Evolutionary conservation across 2,329 filamentous ascomycete genomes (phyloP).

Genomic region (Paraphaeosphaeria sporulosa): DNA sequence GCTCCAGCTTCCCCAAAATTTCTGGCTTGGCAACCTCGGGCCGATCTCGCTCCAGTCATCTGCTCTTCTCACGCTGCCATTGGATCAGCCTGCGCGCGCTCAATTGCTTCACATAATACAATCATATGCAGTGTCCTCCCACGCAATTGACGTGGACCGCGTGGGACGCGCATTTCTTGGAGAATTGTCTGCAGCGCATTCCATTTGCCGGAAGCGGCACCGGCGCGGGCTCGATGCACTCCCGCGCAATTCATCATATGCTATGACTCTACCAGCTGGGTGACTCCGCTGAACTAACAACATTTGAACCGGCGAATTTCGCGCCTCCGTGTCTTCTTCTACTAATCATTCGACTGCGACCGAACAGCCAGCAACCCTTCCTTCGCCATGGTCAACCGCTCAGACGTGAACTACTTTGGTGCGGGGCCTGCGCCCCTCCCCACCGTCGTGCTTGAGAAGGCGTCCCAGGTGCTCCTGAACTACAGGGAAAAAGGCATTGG

Average conservation of each 20-base stretch:
- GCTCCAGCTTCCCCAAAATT: conserved; percentile 31
- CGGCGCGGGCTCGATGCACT: background rate
- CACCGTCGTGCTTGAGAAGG: conserved; percentile 78
- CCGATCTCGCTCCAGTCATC: conserved; percentile 47
- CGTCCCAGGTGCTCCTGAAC: conserved; percentile 80
- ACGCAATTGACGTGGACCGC: conserved; percentile 20
- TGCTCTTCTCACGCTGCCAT: conserved; percentile 31
- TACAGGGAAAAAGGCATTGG: conserved; percentile 83
- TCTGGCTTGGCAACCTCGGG: conserved; percentile 27
- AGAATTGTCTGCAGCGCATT: conserved; percentile 7
- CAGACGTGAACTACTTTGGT: conserved; percentile 85
- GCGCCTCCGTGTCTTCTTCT: conserved; percentile 14
- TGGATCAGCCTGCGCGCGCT: conserved; percentile 28
- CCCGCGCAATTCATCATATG: background rate
- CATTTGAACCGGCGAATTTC: background rate
- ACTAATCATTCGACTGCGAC: conserved; percentile 11
- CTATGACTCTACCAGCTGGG: conserved; percentile 5
- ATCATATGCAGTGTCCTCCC: conserved; percentile 13
- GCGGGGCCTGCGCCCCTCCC: conserved; percentile 89
- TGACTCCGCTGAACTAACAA: conserved; percentile 12
- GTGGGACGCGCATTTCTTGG: background rate
- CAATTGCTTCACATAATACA: conserved; percentile 33
- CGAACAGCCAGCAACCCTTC: conserved; percentile 9
- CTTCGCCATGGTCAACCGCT: conserved; percentile 70
- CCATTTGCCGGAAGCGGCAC: background rate